phyloP scores from a whole-genome alignment of 2,329 filamentous ascomycete species.

The Passalora sequoiae region DNA sequence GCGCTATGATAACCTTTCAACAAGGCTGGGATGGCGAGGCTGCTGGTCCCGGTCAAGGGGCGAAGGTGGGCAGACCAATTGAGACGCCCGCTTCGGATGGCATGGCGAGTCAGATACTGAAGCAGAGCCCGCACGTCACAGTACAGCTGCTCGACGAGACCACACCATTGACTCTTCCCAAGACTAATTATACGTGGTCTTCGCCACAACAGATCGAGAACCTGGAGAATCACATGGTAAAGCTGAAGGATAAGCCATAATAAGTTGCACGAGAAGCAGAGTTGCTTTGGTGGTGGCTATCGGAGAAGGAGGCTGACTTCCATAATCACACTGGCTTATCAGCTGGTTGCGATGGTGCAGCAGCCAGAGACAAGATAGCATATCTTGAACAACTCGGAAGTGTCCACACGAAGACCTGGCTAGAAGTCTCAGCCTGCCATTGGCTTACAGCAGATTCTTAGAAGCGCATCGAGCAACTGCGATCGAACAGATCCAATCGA shows the following conservation, averaged over 20 bases:
- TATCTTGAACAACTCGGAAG: slow-evolving; percentile 4
- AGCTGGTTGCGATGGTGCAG: not conserved
- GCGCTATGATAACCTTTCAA: too few relatives aligned
- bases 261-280: slow-evolving; percentile 9
- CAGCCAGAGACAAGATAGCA: not conserved
- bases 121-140: not conserved
- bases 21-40: too few relatives aligned
- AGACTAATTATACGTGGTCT: slow-evolving; percentile 11
- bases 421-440: slow-evolving; percentile 6
- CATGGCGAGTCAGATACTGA: not conserved
- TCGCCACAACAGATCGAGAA: slow-evolving; percentile 10
- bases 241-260: slow-evolving; percentile 3
- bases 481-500: not conserved
- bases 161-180: not conserved
- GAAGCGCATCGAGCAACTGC: slow-evolving; percentile 11
- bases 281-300: slow-evolving; percentile 11
- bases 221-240: slow-evolving; percentile 8
- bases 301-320: slow-evolving; percentile 12
- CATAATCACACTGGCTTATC: slow-evolving; percentile 5
- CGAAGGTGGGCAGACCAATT: too few relatives aligned
- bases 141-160: not conserved
- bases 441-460: slow-evolving; percentile 12
- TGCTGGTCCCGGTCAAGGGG: too few relatives aligned
- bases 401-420: slow-evolving; percentile 6
- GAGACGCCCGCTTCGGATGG: too few relatives aligned